Base-by-base conservation (phyloP, 768 basidiomycete species). In the Lactifluus rugatus region DNA sequence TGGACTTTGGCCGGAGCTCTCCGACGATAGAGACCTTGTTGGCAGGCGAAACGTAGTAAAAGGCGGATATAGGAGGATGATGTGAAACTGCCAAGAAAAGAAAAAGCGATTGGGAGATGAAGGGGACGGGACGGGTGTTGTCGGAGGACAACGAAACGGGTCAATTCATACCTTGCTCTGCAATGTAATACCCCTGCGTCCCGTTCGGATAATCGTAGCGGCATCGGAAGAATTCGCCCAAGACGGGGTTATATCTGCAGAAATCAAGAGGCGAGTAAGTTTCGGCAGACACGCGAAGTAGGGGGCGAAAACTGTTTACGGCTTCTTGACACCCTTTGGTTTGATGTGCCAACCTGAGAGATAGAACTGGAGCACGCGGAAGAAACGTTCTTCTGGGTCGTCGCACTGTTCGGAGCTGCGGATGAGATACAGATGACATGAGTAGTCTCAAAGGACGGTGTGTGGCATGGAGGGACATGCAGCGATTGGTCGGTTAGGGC, bases 311-410 rank as follows among this genome's bases (percentile, higher is more conserved):
- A 88, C 73, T 3, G 21, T 31, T 19, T 67, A 93, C 83, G 95
- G 95, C 74, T 99, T 99, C 87, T 99, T 99, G 60, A 98, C 96
- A 53, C 93, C 96, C 74, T 89, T 94, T 64, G 96, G 94, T 73
- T 97, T 97, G 75, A 97, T 94, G 73, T 98, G 96, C 96, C 96
- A 99, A 23, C 96, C 96, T n/a, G 90, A 87, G 48, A 99, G 84
- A 70, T 97, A 99, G 70, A 94, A 96, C 62, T 89, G 87, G 34
- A 97, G 78, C 1, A 98, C 92, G 50, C 84, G 81, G 62, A 95
- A 79, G 70, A 97, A 97, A 45, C 96, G 78, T 68, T 95, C 93
- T 70, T 95, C 87, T 32, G 91, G 81, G 66, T 92, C 84, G 41
- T 79, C 76, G 68, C 82, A 84, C n/a, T 81, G 70, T 63, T 89